phyloP scores from a whole-genome alignment of 2,329 filamentous ascomycete genomes.

The Daldinia sp. region DNA sequence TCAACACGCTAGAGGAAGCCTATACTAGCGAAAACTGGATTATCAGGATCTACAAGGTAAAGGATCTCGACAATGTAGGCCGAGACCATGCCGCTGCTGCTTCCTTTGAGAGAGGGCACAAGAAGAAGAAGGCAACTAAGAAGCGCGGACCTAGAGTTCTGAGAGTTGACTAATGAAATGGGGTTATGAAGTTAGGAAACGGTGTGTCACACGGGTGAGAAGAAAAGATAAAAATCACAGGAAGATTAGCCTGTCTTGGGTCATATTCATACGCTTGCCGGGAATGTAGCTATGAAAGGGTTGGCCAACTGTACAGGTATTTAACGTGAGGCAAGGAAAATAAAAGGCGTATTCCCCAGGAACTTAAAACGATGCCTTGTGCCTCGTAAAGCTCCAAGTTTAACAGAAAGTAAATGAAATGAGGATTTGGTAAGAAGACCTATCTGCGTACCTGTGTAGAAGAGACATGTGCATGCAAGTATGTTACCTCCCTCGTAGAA shows the following conservation, averaged over 20 bases:
- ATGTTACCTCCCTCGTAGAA: neutral
- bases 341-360: neutral
- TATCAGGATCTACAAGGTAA: constrained; percentile 99
- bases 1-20: constrained; percentile 93
- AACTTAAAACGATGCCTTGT: neutral
- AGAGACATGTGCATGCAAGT: no score
- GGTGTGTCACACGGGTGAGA: neutral
- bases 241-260: neutral
- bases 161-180: constrained; percentile 72
- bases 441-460: neutral
- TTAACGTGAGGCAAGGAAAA: neutral
- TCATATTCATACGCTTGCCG: neutral
- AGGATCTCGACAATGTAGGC: constrained; percentile 96
- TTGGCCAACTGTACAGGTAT: neutral
- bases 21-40: constrained; percentile 99
- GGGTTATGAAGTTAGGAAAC: neutral
- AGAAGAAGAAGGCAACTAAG: constrained; percentile 83
- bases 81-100: constrained; percentile 80
- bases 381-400: neutral
- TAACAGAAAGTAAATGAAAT: neutral
- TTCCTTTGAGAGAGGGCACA: constrained; percentile 81
- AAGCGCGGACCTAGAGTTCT: constrained; percentile 78
- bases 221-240: neutral
- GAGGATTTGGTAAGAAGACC: neutral
- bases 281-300: neutral